Base-by-base conservation (phyloP, 2,329 filamentous ascomycete genomes). In the Achaetomium macrosporum region DNA sequence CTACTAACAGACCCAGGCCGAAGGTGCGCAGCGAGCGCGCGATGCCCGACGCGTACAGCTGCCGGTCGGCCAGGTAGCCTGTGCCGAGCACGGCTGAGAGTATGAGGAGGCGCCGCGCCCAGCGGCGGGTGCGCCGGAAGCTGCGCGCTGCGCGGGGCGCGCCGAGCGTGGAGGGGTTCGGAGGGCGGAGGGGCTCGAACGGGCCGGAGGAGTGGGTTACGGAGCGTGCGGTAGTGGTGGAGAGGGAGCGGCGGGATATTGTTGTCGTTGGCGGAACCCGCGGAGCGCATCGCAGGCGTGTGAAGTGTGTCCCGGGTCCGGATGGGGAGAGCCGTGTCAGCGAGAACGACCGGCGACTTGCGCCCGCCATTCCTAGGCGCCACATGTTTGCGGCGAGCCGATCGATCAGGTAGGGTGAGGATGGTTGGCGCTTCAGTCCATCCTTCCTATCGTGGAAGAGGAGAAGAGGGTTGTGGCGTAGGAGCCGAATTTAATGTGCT, bases 1-100 rank as follows among this genome's bases (percentile, higher is more conserved):
- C 92, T 15, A 95, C 87, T 42, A 91, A 66, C 11, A 95, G 73
- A 8, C 90, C 92, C 2, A 82, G 82, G 39, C 79, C 77, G 68
- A 97, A 96, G 0, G 93, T 96, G 40, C 87, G 85, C 40, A 87
- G 69, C 20, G 88, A 92, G 51, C 93, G 87, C 36, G 79, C 82
- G 25, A 96, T 72, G 12, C 88, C 86, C 1, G 88, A 85, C 47
- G 90, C 88, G 69, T 93, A 95, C 65, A 88, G 76, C 59, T 86
- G 79, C 13, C 70, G 79, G 70, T 99, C 93, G 55, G 85, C 64
- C 10, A 81, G 69, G 67, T 89, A 95, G 49, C 83, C 67, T 6
- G 77, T 66, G 30, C 84, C 88, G 35, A 80, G 73, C 3, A 82
- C 69, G 31, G 78, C 69, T 1, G 82, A 77, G 42, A 87, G 63